Conservation (phyloP, 306 rosid genomes). For the Hylodesmum podocarpum region DNA sequence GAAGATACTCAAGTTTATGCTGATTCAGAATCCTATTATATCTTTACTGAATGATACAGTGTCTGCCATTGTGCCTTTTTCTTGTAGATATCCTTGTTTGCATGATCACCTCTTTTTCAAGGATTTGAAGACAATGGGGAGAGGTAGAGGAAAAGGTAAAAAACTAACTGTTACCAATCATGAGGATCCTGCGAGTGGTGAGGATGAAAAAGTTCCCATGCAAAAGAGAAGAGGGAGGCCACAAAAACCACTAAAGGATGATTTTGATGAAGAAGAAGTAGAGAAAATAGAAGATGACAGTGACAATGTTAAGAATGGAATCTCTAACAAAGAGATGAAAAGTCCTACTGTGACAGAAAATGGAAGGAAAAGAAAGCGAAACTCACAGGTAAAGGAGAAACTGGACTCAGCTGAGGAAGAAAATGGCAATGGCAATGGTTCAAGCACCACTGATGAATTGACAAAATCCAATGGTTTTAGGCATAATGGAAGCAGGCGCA, state of each 20-base stretch:
- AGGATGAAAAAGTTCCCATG: conserved; percentile 52
- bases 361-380: conserved; percentile 58
- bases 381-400: conserved; percentile 44
- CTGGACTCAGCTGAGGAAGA: conserved; percentile 46
- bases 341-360: conserved; percentile 38
- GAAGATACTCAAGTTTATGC: neutral
- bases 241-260: conserved; percentile 52
- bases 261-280: conserved; percentile 47
- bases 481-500: conserved; percentile 83
- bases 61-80: conserved; percentile 9
- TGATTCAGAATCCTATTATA: conserved; percentile 16
- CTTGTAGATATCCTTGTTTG: conserved; percentile 54
- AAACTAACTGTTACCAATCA: conserved; percentile 47
- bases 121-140: conserved; percentile 56
- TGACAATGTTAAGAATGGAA: conserved; percentile 48
- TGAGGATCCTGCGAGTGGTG: conserved; percentile 50
- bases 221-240: conserved; percentile 63
- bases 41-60: neutral
- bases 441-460: conserved; percentile 44
- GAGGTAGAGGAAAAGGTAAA: conserved; percentile 71
- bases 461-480: conserved; percentile 67
- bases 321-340: conserved; percentile 39
- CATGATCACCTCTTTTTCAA: conserved; percentile 41
- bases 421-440: conserved; percentile 42
- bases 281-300: conserved; percentile 46